Conservation (phyloP, 768 basidiomycete species). For the Leccinum disarticulatum region DNA sequence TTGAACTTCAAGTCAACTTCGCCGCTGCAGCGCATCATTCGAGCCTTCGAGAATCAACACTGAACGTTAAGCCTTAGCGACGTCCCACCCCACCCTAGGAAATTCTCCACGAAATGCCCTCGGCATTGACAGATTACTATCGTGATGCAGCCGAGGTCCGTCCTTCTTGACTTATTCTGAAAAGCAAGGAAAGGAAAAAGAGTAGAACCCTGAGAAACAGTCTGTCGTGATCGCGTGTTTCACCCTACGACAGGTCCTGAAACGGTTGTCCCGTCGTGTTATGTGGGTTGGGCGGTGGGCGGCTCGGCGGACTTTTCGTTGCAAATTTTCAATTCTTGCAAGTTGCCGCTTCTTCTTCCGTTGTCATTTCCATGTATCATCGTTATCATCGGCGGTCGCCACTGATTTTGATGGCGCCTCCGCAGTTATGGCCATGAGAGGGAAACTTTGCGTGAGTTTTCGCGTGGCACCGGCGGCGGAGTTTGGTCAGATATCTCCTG, state of each 20-base stretch:
- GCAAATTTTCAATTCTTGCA: neutral
- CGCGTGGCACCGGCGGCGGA: neutral
- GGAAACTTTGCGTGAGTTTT: neutral
- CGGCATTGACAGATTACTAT: neutral
- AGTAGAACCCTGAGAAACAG: constrained; percentile 4
- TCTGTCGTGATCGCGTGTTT: constrained; percentile 5
- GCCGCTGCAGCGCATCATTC: neutral
- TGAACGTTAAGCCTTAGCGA: neutral
- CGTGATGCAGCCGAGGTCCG: neutral
- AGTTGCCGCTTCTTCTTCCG: constrained; percentile 13
- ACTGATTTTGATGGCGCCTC: neutral
- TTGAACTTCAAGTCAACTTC: neutral
- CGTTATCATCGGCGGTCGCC: constrained; percentile 5
- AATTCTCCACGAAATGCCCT: neutral
- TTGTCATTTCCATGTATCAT: neutral
- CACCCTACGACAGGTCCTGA: constrained; percentile 13
- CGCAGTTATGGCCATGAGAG: neutral
- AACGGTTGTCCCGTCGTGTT: constrained; percentile 5
- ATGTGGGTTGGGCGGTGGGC: neutral
- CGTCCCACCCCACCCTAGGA: neutral
- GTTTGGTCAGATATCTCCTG: neutral
- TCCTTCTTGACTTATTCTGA: neutral
- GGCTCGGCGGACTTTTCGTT: constrained; percentile 6
- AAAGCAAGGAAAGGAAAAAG: neutral
- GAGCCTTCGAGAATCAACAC: neutral